These are phyloP conservation scores for Phytopythium montanum DNA, from an alignment of 352 stramenopile genomes.

Conservation along the genomic window DNA sequence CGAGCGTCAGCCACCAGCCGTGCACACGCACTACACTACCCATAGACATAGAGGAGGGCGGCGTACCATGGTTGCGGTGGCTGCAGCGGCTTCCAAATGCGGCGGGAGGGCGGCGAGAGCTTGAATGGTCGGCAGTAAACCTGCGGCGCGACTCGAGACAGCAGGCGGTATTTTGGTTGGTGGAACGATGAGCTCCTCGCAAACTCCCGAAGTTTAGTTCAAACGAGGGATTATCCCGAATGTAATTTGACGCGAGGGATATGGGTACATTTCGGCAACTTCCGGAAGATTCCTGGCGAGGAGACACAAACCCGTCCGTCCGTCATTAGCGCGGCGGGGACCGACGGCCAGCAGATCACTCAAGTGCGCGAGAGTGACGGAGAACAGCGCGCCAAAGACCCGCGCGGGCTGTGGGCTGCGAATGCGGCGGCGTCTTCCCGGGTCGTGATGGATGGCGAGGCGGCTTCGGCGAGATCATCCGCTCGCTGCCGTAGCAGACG, in stretches of 20 bases:
- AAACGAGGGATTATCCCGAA: neutral
- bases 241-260: neutral
- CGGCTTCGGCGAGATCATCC: neutral
- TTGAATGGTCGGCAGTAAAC: conserved; percentile 6
- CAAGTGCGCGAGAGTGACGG: neutral
- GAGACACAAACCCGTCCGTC: too few species aligned
- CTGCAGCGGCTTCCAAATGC: neutral
- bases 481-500: too few species aligned
- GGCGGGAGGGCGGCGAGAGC: neutral
- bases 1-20: neutral
- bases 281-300: neutral
- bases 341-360: neutral
- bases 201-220: too few species aligned
- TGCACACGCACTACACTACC: neutral
- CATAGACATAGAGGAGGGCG: neutral
- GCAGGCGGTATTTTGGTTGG: neutral
- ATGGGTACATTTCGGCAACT: conserved; percentile 8
- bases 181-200: neutral
- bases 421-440: neutral
- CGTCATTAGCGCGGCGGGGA: neutral
- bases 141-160: neutral
- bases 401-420: neutral
- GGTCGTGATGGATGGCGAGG: conserved; percentile 2
- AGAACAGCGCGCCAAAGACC: neutral
- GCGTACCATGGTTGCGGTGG: neutral